phyloP scores from a whole-genome alignment of 139 green algal species.

The Desmodesmus armatus region DNA sequence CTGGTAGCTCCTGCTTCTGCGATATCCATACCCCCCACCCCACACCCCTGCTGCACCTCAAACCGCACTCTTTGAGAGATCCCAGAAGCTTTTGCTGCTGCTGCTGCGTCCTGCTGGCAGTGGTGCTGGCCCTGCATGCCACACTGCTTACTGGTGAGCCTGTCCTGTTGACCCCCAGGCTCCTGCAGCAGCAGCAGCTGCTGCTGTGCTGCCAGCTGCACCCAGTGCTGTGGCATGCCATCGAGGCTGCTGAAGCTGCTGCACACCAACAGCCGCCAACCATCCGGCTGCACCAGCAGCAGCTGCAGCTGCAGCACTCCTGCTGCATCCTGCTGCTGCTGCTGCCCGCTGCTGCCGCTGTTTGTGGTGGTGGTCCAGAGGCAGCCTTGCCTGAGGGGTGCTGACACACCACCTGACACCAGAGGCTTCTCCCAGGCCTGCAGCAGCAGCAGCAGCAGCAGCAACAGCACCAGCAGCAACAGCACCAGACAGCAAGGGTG shows the following conservation, averaged over 20 bases:
- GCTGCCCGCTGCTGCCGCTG: background rate
- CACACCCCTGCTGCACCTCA: too few species aligned
- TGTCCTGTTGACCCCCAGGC: too few species aligned
- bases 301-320: slow-evolving; percentile 8
- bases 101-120: too few species aligned
- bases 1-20: too few species aligned
- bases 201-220: slow-evolving; percentile 13
- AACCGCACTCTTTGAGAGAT: too few species aligned
- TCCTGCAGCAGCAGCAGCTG: background rate
- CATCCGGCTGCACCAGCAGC: slow-evolving; percentile 31
- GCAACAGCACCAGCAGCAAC: background rate
- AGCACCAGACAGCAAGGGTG: too few species aligned
- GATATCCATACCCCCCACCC: too few species aligned
- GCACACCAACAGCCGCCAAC: slow-evolving; percentile 34
- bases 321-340: background rate
- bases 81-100: too few species aligned
- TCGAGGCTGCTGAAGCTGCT: slow-evolving; percentile 28
- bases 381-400: slow-evolving; percentile 5
- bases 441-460: background rate
- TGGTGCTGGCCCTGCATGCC: too few species aligned
- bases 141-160: too few species aligned
- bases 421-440: background rate
- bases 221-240: slow-evolving; percentile 14
- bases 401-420: slow-evolving; percentile 10
- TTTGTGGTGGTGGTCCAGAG: background rate